A percentile compares a stretch with the other conserved stretches of the same genome.
These are phyloP conservation scores for Millerago galiae DNA, from an alignment of 805 yeast genomes.

Conservation along the genomic window DNA sequence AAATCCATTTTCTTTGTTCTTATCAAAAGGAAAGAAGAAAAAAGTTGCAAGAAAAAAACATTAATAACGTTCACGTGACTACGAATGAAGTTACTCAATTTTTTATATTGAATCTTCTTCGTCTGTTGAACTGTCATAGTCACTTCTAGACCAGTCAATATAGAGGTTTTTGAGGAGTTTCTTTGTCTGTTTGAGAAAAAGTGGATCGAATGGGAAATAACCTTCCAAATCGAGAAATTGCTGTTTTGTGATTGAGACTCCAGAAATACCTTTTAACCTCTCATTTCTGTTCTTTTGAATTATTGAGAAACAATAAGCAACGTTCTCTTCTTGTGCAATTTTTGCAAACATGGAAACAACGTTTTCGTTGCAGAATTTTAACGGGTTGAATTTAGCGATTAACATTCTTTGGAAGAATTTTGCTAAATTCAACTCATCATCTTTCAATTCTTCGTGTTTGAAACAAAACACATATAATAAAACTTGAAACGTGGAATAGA, in stretches of 20 bases:
- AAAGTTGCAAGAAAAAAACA: neutral
- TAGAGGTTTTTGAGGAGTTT: slow-evolving; percentile 47
- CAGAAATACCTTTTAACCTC: slow-evolving; percentile 36
- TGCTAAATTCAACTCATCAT: slow-evolving; percentile 53
- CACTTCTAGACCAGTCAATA: slow-evolving; percentile 79
- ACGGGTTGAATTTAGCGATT: slow-evolving; percentile 85
- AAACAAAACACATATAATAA: slow-evolving; percentile 88
- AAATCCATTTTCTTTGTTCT: neutral
- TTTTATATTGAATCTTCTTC: slow-evolving; percentile 20
- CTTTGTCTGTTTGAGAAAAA: slow-evolving; percentile 61
- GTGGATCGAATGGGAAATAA: slow-evolving; percentile 95
- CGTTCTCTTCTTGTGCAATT: slow-evolving; percentile 81
- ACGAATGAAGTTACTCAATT: neutral
- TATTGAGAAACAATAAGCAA: slow-evolving; percentile 88
- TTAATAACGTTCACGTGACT: neutral
- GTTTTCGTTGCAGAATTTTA: slow-evolving; percentile 88
- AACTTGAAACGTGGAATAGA: slow-evolving; percentile 89
- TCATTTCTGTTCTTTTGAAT: slow-evolving; percentile 77
- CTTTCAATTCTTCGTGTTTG: slow-evolving; percentile 56
- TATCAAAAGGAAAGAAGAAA: no score
- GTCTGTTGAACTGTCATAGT: slow-evolving; percentile 39
- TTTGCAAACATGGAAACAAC: slow-evolving; percentile 92
- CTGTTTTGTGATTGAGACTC: slow-evolving; percentile 46
- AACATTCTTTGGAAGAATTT: slow-evolving; percentile 82
- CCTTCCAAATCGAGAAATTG: slow-evolving; percentile 87